These are phyloP conservation scores for Cadophora gregata DNA, from an alignment of 2,329 filamentous ascomycete genomes.

Conservation along the genomic window DNA sequence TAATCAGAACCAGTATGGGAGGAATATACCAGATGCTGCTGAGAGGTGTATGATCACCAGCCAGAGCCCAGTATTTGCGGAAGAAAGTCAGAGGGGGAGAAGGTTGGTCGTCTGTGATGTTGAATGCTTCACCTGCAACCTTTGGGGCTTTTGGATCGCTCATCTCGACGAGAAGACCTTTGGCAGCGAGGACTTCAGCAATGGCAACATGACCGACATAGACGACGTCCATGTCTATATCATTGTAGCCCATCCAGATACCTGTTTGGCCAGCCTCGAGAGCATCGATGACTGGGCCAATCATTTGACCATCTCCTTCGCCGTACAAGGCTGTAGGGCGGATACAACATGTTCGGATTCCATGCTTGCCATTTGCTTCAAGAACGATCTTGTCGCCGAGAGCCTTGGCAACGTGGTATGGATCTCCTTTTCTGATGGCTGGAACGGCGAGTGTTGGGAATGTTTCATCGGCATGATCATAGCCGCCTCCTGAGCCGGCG, in stretches of 20 bases:
- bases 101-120: constrained; percentile 36
- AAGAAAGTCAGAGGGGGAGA: constrained; percentile 34
- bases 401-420: constrained; percentile 37
- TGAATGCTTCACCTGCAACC: constrained; percentile 36
- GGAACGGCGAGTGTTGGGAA: constrained; percentile 34
- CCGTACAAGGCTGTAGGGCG: constrained; percentile 60
- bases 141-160: constrained; percentile 27
- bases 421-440: constrained; percentile 31
- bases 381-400: constrained; percentile 35
- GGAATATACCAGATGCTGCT: constrained; percentile 33
- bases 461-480: constrained; percentile 36
- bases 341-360: constrained; percentile 56
- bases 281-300: constrained; percentile 48
- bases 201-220: constrained; percentile 45
- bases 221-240: constrained; percentile 52
- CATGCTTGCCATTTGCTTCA: constrained; percentile 39
- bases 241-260: constrained; percentile 57
- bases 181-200: constrained; percentile 51
- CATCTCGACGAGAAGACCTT: constrained; percentile 41
- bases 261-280: constrained; percentile 55
- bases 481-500: constrained; percentile 28
- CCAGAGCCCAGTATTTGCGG: constrained; percentile 33
- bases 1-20: constrained; percentile 30
- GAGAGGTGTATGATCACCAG: constrained; percentile 33
- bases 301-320: constrained; percentile 47